A percentile compares a stretch with the other conserved stretches of the same genome.
Conservation (phyloP, 1,284 basidiomycete species). For the Trichosporon sp. region DNA sequence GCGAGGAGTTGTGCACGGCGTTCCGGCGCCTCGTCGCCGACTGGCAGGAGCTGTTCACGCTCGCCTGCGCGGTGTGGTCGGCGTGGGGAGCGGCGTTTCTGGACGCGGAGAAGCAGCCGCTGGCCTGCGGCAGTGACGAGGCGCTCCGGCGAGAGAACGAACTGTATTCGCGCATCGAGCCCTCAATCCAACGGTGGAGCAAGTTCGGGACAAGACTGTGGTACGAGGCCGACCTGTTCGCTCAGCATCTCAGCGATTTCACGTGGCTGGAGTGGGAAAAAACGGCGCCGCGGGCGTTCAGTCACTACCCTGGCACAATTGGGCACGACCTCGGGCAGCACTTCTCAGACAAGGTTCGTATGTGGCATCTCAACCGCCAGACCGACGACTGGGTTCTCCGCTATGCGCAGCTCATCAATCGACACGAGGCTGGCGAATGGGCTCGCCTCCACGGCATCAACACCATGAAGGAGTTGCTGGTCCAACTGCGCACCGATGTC, state of each 20-base stretch:
- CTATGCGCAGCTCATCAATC: no score
- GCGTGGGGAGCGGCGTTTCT: background rate
- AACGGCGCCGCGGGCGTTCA: background rate
- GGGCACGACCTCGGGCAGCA: no score
- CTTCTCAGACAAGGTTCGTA: no score
- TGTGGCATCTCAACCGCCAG: no score
- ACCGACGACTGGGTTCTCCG: no score
- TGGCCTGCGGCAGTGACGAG: background rate
- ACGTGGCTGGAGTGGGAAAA: background rate
- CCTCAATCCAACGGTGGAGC: no score
- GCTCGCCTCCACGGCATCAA: no score
- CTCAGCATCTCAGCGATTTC: background rate
- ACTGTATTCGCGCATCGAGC: background rate
- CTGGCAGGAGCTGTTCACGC: background rate
- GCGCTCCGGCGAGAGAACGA: background rate
- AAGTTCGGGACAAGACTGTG: background rate
- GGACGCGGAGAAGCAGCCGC: background rate
- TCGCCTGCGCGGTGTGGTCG: background rate
- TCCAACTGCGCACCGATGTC: no score
- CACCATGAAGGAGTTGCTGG: no score
- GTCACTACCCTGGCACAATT: background rate
- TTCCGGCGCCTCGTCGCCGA: background rate
- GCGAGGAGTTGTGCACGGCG: background rate
- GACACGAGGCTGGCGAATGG: no score
- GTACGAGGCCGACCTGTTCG: background rate